These are phyloP conservation scores for Ambrosiella beaveri DNA, from an alignment of 2,329 filamentous ascomycete genomes.

Conservation along the genomic window DNA sequence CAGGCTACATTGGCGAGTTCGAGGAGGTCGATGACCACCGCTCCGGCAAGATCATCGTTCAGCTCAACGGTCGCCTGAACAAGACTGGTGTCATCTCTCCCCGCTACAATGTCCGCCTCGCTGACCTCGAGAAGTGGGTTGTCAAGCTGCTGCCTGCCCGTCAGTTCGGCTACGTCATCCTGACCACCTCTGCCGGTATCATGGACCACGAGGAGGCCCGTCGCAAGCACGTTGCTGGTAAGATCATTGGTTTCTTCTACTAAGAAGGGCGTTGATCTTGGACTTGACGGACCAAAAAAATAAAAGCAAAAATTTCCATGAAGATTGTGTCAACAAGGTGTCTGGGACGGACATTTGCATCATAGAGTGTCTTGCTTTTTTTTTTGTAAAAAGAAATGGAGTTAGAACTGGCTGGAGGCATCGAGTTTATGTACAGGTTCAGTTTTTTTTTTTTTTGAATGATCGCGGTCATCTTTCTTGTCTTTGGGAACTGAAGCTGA, in stretches of 20 bases:
- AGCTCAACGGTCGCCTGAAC: constrained; percentile 89
- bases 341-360: not conserved
- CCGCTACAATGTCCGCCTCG: constrained; percentile 97
- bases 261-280: constrained; percentile 28
- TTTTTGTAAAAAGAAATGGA: too few species aligned
- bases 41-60: constrained; percentile 98
- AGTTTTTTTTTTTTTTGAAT: not conserved
- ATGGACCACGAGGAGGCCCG: constrained; percentile 99
- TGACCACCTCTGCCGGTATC: constrained; percentile 97
- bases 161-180: constrained; percentile 99
- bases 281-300: constrained; percentile 13
- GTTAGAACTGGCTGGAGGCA: too few species aligned
- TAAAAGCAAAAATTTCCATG: constrained; percentile 13
- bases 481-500: constrained; percentile 1
- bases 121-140: constrained; percentile 98
- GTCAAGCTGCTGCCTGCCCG: constrained; percentile 96
- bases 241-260: constrained; percentile 99
- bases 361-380: too few species aligned
- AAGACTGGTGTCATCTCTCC: constrained; percentile 89
- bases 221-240: constrained; percentile 97
- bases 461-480: not conserved
- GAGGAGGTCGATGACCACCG: constrained; percentile 99
- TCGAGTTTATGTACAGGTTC: not conserved
- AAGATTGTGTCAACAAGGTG: constrained; percentile 2
- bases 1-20: constrained; percentile 98